Evolutionary conservation across 2,329 filamentous ascomycete species (phyloP), one percentile per base, ranked within the genome.

Genomic region (Calonectria montana): DNA sequence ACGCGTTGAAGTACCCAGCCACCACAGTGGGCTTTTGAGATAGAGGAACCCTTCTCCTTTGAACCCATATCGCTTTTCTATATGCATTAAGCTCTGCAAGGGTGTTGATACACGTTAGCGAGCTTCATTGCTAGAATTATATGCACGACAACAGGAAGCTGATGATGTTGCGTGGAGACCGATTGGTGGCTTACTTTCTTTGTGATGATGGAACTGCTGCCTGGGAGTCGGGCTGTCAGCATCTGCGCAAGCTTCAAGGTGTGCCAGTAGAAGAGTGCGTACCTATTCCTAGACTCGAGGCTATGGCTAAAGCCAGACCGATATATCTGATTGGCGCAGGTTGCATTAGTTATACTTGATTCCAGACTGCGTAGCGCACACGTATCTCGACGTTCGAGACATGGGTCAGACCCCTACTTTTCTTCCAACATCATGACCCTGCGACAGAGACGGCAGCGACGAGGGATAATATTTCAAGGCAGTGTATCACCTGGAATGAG

Each of bases 1-100:
- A 67, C 65, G 50, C 41, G 43, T 48, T 31, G 57, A 39, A 8
- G 43, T 66, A 12, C 64, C 64, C 10, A 57, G 12, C 64, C 64
- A 66, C 64, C 64, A 66, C 16, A 66, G 18, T n/a, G 64, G 64
- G 15, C 64, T 66, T 13, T 57, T 66, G 25, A 66, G 27, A 35
- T 66, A 66, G 21, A 12, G n/a, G 37, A 45, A 43, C 16, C 27
- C 35, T 10, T 66, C 35, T 18, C 39, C 64, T 27, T 29, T 10
- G 23, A 21, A 66, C 8, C 35, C 48, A n/a, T 45, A 29, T 25
- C 39, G 18, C 21, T 25, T 43, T 47, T 59, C 39, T 3, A 53
- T 23, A 47, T 45, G n/a, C 27, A 66, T 57, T 8, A 66, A 12
- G 5, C 39, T 29, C 64, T 66, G 23, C 3, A 37, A 55, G 12